These are phyloP conservation scores for Penicillium sp. DNA, from an alignment of 2,329 filamentous ascomycete species.

Conservation along the genomic window DNA sequence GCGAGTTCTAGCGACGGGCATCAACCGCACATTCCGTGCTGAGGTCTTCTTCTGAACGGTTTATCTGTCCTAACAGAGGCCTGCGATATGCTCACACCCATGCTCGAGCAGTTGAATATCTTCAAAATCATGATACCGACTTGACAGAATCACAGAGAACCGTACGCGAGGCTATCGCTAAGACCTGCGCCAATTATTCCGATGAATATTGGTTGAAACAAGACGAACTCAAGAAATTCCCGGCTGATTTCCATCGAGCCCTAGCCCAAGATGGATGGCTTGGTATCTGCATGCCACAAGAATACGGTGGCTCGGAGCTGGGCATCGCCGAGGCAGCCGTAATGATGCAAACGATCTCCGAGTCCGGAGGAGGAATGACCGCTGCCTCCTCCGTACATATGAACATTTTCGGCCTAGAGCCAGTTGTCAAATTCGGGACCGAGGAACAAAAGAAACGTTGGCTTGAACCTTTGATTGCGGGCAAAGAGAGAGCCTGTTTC, in stretches of 20 bases:
- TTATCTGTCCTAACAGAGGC: neutral
- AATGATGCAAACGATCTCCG: slow-evolving; percentile 51
- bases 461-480: slow-evolving; percentile 41
- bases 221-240: slow-evolving; percentile 40
- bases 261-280: slow-evolving; percentile 46
- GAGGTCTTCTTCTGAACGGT: neutral
- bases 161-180: slow-evolving; percentile 46
- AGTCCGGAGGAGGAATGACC: slow-evolving; percentile 45
- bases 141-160: slow-evolving; percentile 22
- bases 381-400: slow-evolving; percentile 47
- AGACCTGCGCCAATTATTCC: slow-evolving; percentile 44
- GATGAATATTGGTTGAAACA: slow-evolving; percentile 45
- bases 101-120: slow-evolving; percentile 23
- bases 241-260: slow-evolving; percentile 41
- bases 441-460: slow-evolving; percentile 44
- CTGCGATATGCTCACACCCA: slow-evolving; percentile 6
- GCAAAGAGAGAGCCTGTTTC: slow-evolving; percentile 44
- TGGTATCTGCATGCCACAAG: slow-evolving; percentile 45
- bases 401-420: slow-evolving; percentile 50
- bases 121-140: slow-evolving; percentile 18
- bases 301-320: slow-evolving; percentile 44
- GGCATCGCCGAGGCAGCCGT: slow-evolving; percentile 46
- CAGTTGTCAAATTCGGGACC: slow-evolving; percentile 46
- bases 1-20: neutral
- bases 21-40: neutral